Evolutionary conservation across 129 eudicot genomes (phyloP).

Genomic region (Escallonia rubra): DNA sequence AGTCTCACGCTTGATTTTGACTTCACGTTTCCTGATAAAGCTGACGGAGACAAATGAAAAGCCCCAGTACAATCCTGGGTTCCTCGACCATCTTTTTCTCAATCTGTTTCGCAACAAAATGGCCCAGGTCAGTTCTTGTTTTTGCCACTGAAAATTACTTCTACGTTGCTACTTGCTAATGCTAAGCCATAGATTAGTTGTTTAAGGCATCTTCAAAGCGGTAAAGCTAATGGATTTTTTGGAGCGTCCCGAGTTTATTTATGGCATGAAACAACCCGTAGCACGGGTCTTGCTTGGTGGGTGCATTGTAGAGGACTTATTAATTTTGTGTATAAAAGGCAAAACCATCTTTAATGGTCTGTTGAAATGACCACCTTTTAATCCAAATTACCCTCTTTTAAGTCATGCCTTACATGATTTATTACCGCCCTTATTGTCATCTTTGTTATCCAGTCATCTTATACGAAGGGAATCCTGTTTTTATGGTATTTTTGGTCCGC

Average conservation of each 20-base stretch:
- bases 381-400: no score
- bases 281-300: no score
- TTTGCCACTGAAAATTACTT: neutral
- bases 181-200: neutral
- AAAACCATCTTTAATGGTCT: no score
- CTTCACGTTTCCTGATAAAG: slow-evolving; percentile 20
- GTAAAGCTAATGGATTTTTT: neutral
- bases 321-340: no score
- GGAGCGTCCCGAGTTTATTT: neutral
- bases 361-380: no score
- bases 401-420: no score
- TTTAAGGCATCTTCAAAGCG: neutral
- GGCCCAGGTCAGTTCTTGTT: slow-evolving; percentile 49
- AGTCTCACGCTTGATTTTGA: neutral
- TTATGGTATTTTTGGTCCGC: no score
- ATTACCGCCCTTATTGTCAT: no score
- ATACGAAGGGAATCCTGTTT: no score
- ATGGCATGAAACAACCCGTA: neutral
- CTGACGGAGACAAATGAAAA: slow-evolving; percentile 22
- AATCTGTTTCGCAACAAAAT: slow-evolving; percentile 66
- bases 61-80: slow-evolving; percentile 47
- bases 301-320: neutral
- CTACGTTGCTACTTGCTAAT: neutral
- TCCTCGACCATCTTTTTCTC: slow-evolving; percentile 61
- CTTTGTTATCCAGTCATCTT: no score